phyloP scores from a whole-genome alignment of 352 stramenopile genomes.

The Phytophthora kernoviae region DNA sequence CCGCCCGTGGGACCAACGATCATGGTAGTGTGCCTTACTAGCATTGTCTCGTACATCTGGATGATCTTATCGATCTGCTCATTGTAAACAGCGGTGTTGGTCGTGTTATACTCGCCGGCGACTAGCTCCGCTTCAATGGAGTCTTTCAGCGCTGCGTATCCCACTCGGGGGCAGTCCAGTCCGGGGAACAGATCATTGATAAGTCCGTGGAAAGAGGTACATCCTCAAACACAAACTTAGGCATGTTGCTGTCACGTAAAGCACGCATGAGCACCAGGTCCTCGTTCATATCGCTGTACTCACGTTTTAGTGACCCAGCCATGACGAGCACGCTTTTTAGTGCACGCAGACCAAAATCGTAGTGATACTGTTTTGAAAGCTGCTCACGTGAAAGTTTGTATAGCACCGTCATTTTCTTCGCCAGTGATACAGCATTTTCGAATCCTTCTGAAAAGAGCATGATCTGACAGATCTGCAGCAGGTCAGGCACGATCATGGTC shows the following conservation, averaged over 20 bases:
- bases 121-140: constrained; percentile 89
- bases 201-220: constrained; percentile 94
- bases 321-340: constrained; percentile 96
- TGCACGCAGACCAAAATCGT: constrained; percentile 94
- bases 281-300: constrained; percentile 93
- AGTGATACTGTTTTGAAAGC: constrained; percentile 96
- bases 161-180: constrained; percentile 92
- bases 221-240: constrained; percentile 97
- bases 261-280: constrained; percentile 96
- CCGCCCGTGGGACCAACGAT: constrained; percentile 94
- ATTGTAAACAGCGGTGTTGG: constrained; percentile 71
- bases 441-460: constrained; percentile 95
- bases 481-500: constrained; percentile 94
- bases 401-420: constrained; percentile 95
- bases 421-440: constrained; percentile 87
- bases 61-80: constrained; percentile 97
- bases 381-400: constrained; percentile 96
- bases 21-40: constrained; percentile 96
- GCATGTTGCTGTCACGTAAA: constrained; percentile 96
- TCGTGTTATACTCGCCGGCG: constrained; percentile 81
- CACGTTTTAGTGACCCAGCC: constrained; percentile 92
- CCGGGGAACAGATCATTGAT: constrained; percentile 96
- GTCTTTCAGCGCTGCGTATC: constrained; percentile 90
- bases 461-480: constrained; percentile 94
- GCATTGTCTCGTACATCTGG: constrained; percentile 97